Evolutionary conservation across 164 flowering plant genomes (phyloP), one percentile per base, ranked within the genome.

Genomic region (Nymphaea colorata): DNA sequence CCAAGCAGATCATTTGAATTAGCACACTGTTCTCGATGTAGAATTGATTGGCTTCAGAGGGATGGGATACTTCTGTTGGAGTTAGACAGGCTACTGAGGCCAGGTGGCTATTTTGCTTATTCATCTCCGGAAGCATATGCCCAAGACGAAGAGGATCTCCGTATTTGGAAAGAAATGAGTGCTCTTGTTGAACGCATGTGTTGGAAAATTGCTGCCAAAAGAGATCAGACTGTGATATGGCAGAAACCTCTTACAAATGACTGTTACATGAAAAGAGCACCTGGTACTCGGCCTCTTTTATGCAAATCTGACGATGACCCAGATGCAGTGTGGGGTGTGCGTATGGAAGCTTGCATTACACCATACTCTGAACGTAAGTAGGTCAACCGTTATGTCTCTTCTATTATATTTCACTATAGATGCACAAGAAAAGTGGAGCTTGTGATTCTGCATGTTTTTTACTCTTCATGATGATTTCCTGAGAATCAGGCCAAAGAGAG

Each of bases 71-170:
- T 91, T 74, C 92, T 91, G 57, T 94, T 91, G 69, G 98, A 91
- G 83, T 79, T 91, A 43, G 98, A 91, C 75, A 80, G 97, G 83
- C 36, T 91, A 71, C 93, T 91, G 36, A 81, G 93, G 69, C 97
- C 97, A 17, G 97, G 97, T 69, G 98, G 98, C 66, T 89, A 91
- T 76, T 91, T 91, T 82, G 94, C 91, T 4, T 91, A 91, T 77
- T 91, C 98, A 2, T 91, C 98, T 64, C 98, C 98, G 16, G 98
- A 91, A 79, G 96, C 96, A 66, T 91, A 91, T 84, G 96, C 96
- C 41, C 93, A 89, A 70, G 97, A 91, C 78, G 97, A 87, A 71
- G 91, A 91, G 74, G 87, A 91, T 79, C 85, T 82, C 17, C 80
- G 84, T 69, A 91, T 91, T 51, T 89, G 98, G 98, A 82, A 59